phyloP scores from a whole-genome alignment of 768 basidiomycete species.

The Flagelloscypha sp. region DNA sequence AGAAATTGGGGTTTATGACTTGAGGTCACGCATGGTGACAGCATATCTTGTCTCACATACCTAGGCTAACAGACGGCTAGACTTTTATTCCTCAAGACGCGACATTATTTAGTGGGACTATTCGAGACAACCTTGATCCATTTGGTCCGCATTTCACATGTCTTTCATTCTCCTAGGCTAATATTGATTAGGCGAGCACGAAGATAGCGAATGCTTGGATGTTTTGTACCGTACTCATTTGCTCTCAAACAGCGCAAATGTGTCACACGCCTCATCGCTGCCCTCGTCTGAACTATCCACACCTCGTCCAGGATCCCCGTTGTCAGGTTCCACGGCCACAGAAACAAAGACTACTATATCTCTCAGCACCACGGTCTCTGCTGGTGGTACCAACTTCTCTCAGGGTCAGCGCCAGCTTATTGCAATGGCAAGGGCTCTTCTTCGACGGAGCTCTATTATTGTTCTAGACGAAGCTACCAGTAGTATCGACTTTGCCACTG shows the following conservation, averaged over 20 bases:
- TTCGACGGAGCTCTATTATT: conserved; percentile 43
- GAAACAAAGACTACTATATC: no score
- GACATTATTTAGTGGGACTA: conserved; percentile 49
- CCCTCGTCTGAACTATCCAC: no score
- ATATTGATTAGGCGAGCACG: no score
- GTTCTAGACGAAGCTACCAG: conserved; percentile 53
- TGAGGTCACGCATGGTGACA: conserved; percentile 10
- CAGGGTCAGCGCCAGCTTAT: conserved; percentile 57
- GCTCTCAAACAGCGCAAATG: conserved; percentile 44
- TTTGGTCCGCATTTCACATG: conserved; percentile 31
- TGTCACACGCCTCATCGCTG: no score
- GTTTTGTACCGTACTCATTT: conserved; percentile 79
- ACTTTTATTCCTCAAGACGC: conserved; percentile 47
- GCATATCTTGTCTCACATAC: neutral
- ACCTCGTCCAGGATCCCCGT: no score
- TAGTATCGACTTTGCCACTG: conserved; percentile 56
- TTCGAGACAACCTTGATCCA: conserved; percentile 45
- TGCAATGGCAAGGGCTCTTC: conserved; percentile 47
- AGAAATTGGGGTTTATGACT: conserved; percentile 31
- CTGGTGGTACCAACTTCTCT: conserved; percentile 61
- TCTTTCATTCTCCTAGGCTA: no score
- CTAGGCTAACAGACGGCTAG: conserved; percentile 15
- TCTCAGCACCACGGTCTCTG: conserved; percentile 52
- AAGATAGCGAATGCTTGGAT: conserved; percentile 72
- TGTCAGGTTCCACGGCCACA: no score